Evolutionary conservation across 2,329 filamentous ascomycete species (phyloP).

Genomic region (Diaporthe humulicola): DNA sequence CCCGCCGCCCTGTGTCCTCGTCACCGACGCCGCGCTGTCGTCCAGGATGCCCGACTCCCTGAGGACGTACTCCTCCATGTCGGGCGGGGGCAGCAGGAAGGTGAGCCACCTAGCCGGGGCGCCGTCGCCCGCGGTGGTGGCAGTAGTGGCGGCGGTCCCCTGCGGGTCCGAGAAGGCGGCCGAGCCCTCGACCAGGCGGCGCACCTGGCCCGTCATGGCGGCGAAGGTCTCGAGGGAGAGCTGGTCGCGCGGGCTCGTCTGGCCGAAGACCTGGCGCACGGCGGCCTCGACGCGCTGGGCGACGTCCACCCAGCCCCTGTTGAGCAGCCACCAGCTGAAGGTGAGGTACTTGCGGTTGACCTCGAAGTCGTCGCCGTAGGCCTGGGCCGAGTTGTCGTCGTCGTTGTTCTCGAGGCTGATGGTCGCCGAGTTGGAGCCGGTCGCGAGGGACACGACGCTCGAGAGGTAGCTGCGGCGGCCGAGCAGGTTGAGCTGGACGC

Average conservation of each 20-base stretch:
- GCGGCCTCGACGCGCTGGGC: constrained; percentile 86
- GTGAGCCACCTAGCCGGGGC: constrained; percentile 79
- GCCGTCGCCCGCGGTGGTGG: constrained; percentile 40
- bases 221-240: constrained; percentile 85
- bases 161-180: constrained; percentile 21
- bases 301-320: constrained; percentile 88
- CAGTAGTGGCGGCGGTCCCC: not conserved
- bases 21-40: constrained; percentile 55
- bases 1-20: constrained; percentile 29
- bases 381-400: constrained; percentile 85
- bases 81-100: constrained; percentile 83
- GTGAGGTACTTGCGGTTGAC: constrained; percentile 95
- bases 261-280: constrained; percentile 91
- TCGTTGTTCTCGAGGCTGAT: constrained; percentile 96
- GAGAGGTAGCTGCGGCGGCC: constrained; percentile 96
- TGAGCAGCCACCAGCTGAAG: constrained; percentile 98
- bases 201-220: constrained; percentile 84
- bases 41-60: constrained; percentile 84
- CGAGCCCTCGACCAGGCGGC: constrained; percentile 84
- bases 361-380: constrained; percentile 93
- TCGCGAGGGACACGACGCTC: constrained; percentile 91
- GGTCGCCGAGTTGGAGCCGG: constrained; percentile 77
- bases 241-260: constrained; percentile 88
- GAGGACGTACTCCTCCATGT: constrained; percentile 86
- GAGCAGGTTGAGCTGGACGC: constrained; percentile 96